Base-by-base conservation (phyloP, 176 grass and related monocot species). In the Musa itinerans region DNA sequence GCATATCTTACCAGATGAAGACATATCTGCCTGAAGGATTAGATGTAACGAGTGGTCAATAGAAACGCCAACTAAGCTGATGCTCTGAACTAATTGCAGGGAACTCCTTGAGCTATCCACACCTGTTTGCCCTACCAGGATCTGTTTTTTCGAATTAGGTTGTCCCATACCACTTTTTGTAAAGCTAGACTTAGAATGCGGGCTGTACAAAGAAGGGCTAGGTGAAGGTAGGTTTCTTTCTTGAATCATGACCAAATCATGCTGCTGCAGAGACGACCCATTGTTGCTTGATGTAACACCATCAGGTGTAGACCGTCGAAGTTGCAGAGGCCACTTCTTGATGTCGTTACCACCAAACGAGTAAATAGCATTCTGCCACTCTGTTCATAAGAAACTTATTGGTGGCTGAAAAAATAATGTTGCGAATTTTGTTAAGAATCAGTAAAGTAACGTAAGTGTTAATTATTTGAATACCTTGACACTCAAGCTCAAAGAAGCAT, bases 401-500 rank as follows among this genome's bases (percentile, higher is more conserved):
- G 34, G 34, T 43, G 34, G 34, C 34, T 43, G 34, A 43, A 69
- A 63, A 59, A 81, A 62, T 79, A 51, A 72, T 58, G 50, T 54
- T 72, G 19, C 22, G 21, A 70, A 50, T 70, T 16, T 64, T 19
- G 74, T 67, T 11, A 68, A 43, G 74, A 77, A 74, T 59, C 26
- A 72, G 26, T 12, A 78, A 23, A 62, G 80, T 17, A 54, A 16
- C 52, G 20, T 20, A 68, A 49, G 23, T 23, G 27, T 17, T 75
- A 11, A 34, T 6, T 43, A 26, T 65, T 78, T 64, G 7, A 77
- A 50, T 83, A 99, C 96, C 96, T 90, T 92, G 96, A 75, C 89
- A 92, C 87, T 99, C 96, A 86, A 99, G 96, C 86, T 99, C 91
- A 69, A 99, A 90, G 76, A 99, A 99, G 72, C 86, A 84, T 73